Conservation (phyloP, 2,329 filamentous ascomycete species). For the Parastagonospora avenae region DNA sequence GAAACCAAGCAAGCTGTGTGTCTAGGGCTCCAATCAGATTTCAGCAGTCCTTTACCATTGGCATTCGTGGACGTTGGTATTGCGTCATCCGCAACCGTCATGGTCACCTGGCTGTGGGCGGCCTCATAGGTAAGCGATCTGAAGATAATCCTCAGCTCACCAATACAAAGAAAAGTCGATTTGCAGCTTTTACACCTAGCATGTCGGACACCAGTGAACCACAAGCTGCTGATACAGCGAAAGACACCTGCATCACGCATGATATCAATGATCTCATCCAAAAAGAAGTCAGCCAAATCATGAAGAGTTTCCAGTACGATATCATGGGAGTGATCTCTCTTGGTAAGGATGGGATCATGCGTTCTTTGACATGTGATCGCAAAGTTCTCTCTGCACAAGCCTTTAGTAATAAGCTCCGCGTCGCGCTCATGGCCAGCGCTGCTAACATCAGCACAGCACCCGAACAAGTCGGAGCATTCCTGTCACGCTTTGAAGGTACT, state of each 20-base stretch:
- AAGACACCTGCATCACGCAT: neutral
- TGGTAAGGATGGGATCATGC: slow-evolving; percentile 10
- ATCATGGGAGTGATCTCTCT: slow-evolving; percentile 7
- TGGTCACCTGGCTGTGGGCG: neutral
- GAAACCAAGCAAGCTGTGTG: no score
- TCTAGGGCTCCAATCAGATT: no score
- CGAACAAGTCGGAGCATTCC: slow-evolving; percentile 5
- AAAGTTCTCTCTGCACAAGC: slow-evolving; percentile 5
- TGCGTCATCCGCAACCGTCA: neutral
- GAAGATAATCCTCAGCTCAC: neutral
- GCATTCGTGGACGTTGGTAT: neutral
- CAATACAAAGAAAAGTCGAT: neutral
- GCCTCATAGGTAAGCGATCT: neutral
- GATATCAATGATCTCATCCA: slow-evolving; percentile 7
- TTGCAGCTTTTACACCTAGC: neutral
- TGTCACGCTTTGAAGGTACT: neutral
- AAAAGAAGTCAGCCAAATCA: slow-evolving; percentile 3
- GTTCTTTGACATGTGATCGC: slow-evolving; percentile 9
- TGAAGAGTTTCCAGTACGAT: slow-evolving; percentile 5
- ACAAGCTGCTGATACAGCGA: neutral
- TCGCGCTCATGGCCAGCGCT: neutral
- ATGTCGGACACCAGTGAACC: neutral
- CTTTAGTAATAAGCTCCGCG: neutral
- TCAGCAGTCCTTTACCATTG: no score
- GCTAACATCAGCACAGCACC: neutral